Evolutionary conservation across 2,329 filamentous ascomycete genomes (phyloP), one percentile per base, ranked within the genome.

Genomic region (Fusarium papillatum): DNA sequence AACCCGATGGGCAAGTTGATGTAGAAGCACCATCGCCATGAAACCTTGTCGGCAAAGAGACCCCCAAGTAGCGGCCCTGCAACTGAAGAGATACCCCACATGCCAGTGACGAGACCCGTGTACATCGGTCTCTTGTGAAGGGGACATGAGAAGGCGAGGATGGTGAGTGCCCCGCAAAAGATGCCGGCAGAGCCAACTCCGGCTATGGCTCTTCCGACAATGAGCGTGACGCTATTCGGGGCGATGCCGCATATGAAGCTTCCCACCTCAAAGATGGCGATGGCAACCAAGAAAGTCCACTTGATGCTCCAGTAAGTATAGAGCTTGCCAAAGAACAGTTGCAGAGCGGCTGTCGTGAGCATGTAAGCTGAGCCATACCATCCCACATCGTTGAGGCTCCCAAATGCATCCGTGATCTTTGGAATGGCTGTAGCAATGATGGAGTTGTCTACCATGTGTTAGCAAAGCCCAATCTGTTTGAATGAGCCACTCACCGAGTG

Each of bases 321-420:
- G 50, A 87, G 72, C 66, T 86, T 86, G 39, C 84, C 84, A 65
- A 83, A 84, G 38, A 84, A 79, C 9, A 86, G 78, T 69, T 86
- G 85, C 19, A 86, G 81, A 2, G 85, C 83, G 34, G 83, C 80
- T 7, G 83, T 81, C 5, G 86, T 85, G 36, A 88, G 82, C 73
- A 86, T 80, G 73, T 87, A 86, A 48, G 85, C 83, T 8, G 79
- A 84, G 4, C 86, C 87, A 70, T 89, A 89, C 88, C 88, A 90
- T 59, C 86, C 86, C 14, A 90, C 84, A 66, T 89, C 87, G 10
- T 84, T 81, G 9, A 89, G 80, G 60, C 85, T 84, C 29, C 85
- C 80, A 78, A 87, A 86, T 17, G 85, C 80, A 69, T 84, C 81
- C 0, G 85, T 87, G 71, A 87, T 87, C 36, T 82, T 83, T 5